Percentiles rank a stretch among this genome's conserved stretches.
Evolutionary conservation across 768 basidiomycete genomes (phyloP).

Genomic region (Macrolepiota dolichaula): DNA sequence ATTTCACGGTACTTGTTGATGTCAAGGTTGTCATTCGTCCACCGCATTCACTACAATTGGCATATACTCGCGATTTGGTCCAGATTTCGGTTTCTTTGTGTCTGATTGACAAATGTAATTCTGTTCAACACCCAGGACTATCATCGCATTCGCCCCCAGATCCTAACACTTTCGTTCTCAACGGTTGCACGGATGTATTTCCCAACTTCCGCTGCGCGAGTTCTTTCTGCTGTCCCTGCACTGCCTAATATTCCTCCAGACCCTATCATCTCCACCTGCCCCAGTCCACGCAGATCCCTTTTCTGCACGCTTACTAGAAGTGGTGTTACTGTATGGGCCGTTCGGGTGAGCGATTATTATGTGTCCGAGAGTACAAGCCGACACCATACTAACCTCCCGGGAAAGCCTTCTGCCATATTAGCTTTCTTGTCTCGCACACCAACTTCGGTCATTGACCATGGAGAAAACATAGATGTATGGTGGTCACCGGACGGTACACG

Average conservation of each 20-base stretch:
- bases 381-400: slow-evolving; percentile 2
- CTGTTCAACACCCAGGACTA: background rate
- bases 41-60: background rate
- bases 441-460: slow-evolving; percentile 77
- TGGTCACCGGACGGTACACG: slow-evolving; percentile 84
- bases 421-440: slow-evolving; percentile 75
- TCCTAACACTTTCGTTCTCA: background rate
- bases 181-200: slow-evolving; percentile 67
- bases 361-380: background rate
- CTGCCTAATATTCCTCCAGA: slow-evolving; percentile 61
- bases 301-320: slow-evolving; percentile 74
- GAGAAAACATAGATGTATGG: slow-evolving; percentile 67
- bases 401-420: slow-evolving; percentile 67
- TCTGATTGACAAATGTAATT: background rate
- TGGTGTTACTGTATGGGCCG: slow-evolving; percentile 77
- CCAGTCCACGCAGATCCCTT: slow-evolving; percentile 73
- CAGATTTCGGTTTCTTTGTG: background rate
- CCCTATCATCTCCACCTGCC: slow-evolving; percentile 50
- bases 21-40: background rate
- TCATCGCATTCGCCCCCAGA: background rate
- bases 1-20: background rate
- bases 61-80: background rate
- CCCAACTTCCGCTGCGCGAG: slow-evolving; percentile 75
- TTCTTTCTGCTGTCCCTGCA: slow-evolving; percentile 67
- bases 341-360: slow-evolving; percentile 43